Percentiles rank a stretch among this genome's conserved stretches.
Evolutionary conservation across 768 basidiomycete genomes (phyloP).

Genomic region (Lenzites betulinus): DNA sequence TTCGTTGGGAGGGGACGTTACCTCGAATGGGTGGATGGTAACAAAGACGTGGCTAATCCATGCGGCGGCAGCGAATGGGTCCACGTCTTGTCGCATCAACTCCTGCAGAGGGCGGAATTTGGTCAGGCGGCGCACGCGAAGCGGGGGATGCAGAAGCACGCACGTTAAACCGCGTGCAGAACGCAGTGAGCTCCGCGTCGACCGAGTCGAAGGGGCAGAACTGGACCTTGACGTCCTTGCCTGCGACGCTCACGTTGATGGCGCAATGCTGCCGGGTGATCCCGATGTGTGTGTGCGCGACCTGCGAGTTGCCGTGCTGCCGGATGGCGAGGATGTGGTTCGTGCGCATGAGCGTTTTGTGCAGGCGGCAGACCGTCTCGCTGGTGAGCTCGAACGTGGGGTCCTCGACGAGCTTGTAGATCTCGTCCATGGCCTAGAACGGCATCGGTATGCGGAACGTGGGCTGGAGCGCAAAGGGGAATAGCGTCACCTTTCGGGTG

Average conservation of each 20-base stretch:
- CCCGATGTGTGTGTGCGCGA: conserved; percentile 10
- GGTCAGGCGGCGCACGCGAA: not conserved
- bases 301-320: not conserved
- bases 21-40: conserved; percentile 19
- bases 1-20: not conserved
- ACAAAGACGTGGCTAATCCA: conserved; percentile 23
- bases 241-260: conserved; percentile 15
- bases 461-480: too few relatives aligned
- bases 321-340: conserved; percentile 12
- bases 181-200: conserved; percentile 15
- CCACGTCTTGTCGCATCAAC: conserved; percentile 5
- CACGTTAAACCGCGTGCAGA: conserved; percentile 19
- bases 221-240: conserved; percentile 14
- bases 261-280: conserved; percentile 10
- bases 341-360: conserved; percentile 17
- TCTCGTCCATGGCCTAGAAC: conserved; percentile 14
- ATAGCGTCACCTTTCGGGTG: not conserved
- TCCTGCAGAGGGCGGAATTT: not conserved
- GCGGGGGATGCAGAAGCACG: not conserved
- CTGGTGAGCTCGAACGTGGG: conserved; percentile 6
- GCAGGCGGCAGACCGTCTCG: conserved; percentile 13
- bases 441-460: not conserved
- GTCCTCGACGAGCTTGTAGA: conserved; percentile 10
- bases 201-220: conserved; percentile 20
- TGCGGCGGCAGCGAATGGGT: conserved; percentile 16